These are phyloP conservation scores for Cladosporium sp. DNA, from an alignment of 2,329 filamentous ascomycete genomes.

Conservation along the genomic window DNA sequence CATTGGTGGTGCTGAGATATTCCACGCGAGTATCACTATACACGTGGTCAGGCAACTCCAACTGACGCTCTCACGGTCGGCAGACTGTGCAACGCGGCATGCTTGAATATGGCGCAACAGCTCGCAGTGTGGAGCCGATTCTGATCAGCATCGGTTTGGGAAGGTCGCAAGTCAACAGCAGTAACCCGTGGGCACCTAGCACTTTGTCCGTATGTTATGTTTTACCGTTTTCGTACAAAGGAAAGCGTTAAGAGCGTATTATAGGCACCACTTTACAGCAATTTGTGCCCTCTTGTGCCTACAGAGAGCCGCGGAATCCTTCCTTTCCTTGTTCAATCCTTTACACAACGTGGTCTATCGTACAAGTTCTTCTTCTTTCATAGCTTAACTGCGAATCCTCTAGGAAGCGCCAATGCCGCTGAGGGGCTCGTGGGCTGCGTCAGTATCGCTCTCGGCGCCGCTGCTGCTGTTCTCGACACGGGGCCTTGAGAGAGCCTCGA, in stretches of 20 bases:
- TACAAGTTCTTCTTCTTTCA: conserved; percentile 1
- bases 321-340: conserved; percentile 1
- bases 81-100: no score
- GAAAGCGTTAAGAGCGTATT: conserved; percentile 15
- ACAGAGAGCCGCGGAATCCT: not conserved
- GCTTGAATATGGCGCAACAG: no score
- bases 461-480: conserved; percentile 19
- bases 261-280: conserved; percentile 10
- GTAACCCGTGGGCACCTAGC: not conserved
- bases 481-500: conserved; percentile 51
- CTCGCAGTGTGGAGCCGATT: not conserved
- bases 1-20: not conserved
- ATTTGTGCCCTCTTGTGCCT: not conserved
- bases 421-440: conserved; percentile 31
- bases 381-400: not conserved
- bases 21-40: not conserved
- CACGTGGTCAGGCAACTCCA: not conserved
- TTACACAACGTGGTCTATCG: not conserved
- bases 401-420: conserved; percentile 33
- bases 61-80: no score
- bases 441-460: conserved; percentile 26
- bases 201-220: not conserved
- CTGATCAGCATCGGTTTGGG: not conserved
- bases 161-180: not conserved
- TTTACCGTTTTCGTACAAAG: conserved; percentile 1